phyloP scores from a whole-genome alignment of 2,329 filamentous ascomycete species.

The Xylogone sp. region DNA sequence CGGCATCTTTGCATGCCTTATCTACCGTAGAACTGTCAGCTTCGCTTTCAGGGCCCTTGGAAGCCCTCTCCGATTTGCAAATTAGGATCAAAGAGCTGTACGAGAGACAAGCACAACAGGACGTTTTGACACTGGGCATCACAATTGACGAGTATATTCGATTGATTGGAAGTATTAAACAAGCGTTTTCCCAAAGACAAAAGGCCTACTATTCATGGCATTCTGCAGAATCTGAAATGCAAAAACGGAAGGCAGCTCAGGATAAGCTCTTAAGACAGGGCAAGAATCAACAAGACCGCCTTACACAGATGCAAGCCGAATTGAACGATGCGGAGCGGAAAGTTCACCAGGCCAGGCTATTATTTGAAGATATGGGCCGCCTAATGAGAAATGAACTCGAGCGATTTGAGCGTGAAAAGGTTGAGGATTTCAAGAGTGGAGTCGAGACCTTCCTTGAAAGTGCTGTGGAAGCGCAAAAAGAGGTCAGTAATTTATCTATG shows the following conservation, averaged over 20 bases:
- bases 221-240: conserved; percentile 79
- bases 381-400: conserved; percentile 90
- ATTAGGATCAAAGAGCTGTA: conserved; percentile 93
- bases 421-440: conserved; percentile 97
- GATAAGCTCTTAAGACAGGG: conserved; percentile 95
- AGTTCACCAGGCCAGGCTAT: conserved; percentile 80
- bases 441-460: conserved; percentile 98
- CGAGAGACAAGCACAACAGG: conserved; percentile 93
- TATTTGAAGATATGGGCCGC: conserved; percentile 97
- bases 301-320: conserved; percentile 89
- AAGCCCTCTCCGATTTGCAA: conserved; percentile 89
- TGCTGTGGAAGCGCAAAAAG: conserved; percentile 96
- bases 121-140: conserved; percentile 92
- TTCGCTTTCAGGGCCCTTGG: conserved; percentile 80
- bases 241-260: conserved; percentile 83
- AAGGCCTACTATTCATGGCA: conserved; percentile 97
- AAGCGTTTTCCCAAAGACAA: conserved; percentile 85
- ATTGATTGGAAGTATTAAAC: conserved; percentile 91
- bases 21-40: conserved; percentile 91
- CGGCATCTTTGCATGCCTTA: conserved; percentile 84
- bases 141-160: conserved; percentile 98
- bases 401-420: conserved; percentile 93
- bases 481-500: conserved; percentile 54
- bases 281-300: conserved; percentile 89
- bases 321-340: conserved; percentile 93